Base-by-base conservation (phyloP, 441 rosid species). In the Erodium texanum region DNA sequence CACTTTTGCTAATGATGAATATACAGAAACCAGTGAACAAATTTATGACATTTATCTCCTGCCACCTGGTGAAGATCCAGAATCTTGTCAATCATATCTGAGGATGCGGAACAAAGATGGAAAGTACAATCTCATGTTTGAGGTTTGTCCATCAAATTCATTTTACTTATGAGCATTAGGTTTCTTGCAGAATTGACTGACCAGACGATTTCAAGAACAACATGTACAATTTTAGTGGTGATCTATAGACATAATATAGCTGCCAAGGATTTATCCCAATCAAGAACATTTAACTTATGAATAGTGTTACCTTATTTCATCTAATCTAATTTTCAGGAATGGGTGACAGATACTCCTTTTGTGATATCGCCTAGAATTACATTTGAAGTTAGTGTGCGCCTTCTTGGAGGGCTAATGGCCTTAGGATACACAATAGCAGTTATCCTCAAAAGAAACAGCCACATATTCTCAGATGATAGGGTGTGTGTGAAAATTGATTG, bases 71-170 rank as follows among this genome's bases (percentile, higher is more conserved):
- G 99, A 94, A 87, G 98, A 94, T 82, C 92, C 90, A 41, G 96
- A 92, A 79, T 78, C 98, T 32, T 94, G 99, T 69, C 98, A 94
- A 71, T 94, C 99, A 54, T 94, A 94, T 80, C 72, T 92, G 77
- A 87, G 99, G 81, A 94, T 94, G 98, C 85, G 98, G 77, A 89
- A 94, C 70, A 94, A 88, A 85, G 98, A 94, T 70, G 99, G 99
- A 78, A 92, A 89, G 81, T 94, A 94, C 74, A 92, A 85, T 78
- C 99, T 94, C 75, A 94, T 94, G 99, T 94, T 94, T 82, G 99
- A 94, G 99, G 99, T 94, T 74, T 76, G 88, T 38, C 64, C 67
- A 58, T 22, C 38, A 45, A 52, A 72, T 72, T 68, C 20, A 54
- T 54, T 45, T 20, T 75, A 5, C 5, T 7, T 5, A 70, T 59